These are phyloP conservation scores for Rosa multiflora DNA, from an alignment of 306 rosid species.

Conservation along the genomic window DNA sequence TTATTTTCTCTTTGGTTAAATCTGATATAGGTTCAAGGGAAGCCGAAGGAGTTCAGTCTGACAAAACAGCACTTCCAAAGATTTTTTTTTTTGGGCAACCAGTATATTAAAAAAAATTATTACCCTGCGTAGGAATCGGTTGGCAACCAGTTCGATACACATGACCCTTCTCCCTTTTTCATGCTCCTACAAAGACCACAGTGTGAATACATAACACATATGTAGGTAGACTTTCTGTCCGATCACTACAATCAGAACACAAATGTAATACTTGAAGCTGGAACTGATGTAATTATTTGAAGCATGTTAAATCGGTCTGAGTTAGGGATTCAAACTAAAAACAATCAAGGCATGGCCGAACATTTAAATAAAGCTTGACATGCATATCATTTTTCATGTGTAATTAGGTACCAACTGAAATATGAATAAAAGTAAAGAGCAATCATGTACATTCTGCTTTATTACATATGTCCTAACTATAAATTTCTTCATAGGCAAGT, in stretches of 20 bases:
- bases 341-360: not conserved
- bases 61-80: not conserved
- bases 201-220: not conserved
- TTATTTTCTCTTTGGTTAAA: not conserved
- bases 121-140: slow-evolving; percentile 96
- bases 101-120: slow-evolving; percentile 11
- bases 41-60: not conserved
- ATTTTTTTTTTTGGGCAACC: not conserved
- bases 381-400: not conserved
- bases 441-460: not conserved
- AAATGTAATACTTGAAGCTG: not conserved
- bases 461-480: not conserved
- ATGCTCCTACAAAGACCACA: slow-evolving; percentile 45
- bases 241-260: not conserved
- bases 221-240: not conserved
- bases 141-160: slow-evolving; percentile 90
- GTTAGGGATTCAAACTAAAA: not conserved
- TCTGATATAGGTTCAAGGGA: not conserved
- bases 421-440: not conserved
- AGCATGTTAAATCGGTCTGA: not conserved
- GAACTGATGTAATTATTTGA: not conserved
- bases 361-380: not conserved
- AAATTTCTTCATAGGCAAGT: not conserved
- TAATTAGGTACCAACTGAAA: not conserved
- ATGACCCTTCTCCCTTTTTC: slow-evolving; percentile 62